These are phyloP conservation scores for Anethum foeniculum DNA, from an alignment of 140 eudicot genomes.

Conservation along the genomic window DNA sequence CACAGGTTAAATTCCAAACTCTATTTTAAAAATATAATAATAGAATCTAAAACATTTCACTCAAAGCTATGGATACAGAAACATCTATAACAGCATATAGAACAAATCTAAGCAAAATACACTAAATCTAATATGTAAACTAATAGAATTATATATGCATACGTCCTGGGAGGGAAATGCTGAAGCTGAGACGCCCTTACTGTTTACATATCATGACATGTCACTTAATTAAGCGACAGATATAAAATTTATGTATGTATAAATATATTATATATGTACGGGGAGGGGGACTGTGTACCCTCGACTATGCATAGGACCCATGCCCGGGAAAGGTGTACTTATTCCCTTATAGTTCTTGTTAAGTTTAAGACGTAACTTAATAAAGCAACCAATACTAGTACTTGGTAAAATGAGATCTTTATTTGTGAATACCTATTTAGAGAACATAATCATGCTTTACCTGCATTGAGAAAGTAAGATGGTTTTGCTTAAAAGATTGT, in stretches of 20 bases:
- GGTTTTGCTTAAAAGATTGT: not conserved
- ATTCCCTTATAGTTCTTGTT: too few species aligned
- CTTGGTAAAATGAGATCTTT: too few species aligned
- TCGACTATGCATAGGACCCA: too few species aligned
- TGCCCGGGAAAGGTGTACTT: too few species aligned
- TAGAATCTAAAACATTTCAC: not conserved
- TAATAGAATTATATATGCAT: not conserved
- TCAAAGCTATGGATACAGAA: not conserved
- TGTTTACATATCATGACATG: not conserved
- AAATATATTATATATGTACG: too few species aligned
- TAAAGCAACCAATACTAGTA: too few species aligned
- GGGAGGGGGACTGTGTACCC: too few species aligned
- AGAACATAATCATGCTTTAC: too few species aligned
- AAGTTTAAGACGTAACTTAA: too few species aligned
- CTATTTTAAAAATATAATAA: not conserved
- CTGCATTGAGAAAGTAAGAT: too few species aligned
- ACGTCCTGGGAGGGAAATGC: slow-evolving; percentile 18
- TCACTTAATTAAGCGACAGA: not conserved
- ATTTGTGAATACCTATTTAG: too few species aligned
- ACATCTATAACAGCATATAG: not conserved
- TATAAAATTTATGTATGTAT: too few species aligned
- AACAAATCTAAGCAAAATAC: not conserved
- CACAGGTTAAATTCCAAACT: not conserved
- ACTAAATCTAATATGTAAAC: not conserved
- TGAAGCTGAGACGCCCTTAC: slow-evolving; percentile 18